phyloP scores from a whole-genome alignment of 768 basidiomycete genomes.

The Termitomyces sp. region DNA sequence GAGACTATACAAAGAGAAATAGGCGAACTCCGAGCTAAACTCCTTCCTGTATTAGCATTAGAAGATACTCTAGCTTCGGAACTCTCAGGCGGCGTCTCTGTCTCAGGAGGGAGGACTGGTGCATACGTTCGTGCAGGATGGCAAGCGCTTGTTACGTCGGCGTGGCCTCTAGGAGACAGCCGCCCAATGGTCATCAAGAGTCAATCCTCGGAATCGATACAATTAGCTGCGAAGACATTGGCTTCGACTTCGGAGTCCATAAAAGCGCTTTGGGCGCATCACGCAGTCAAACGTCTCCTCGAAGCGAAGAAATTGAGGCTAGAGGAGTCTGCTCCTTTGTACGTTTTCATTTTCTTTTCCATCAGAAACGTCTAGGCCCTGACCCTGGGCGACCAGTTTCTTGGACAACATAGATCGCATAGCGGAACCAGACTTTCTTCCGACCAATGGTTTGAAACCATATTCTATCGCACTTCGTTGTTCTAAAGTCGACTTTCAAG shows the following conservation, averaged over 20 bases:
- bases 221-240: constrained; percentile 51
- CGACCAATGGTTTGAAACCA: constrained; percentile 48
- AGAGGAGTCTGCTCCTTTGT: constrained; percentile 78
- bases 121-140: constrained; percentile 69
- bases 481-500: constrained; percentile 26
- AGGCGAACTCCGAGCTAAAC: constrained; percentile 42
- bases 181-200: constrained; percentile 26
- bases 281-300: constrained; percentile 53
- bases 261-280: constrained; percentile 63
- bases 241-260: constrained; percentile 45
- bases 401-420: constrained; percentile 61
- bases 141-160: constrained; percentile 49
- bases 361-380: not conserved
- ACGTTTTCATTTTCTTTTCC: constrained; percentile 21
- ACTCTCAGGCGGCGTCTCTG: constrained; percentile 57
- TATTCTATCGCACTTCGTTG: not conserved
- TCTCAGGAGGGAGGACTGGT: constrained; percentile 53
- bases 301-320: constrained; percentile 54
- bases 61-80: constrained; percentile 66
- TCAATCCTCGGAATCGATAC: constrained; percentile 35
- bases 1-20: constrained; percentile 31
- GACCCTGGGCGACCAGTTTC: constrained; percentile 42
- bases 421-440: constrained; percentile 62
- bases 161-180: constrained; percentile 33
- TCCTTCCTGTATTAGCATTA: constrained; percentile 60